Conservation (phyloP, 208 protist species). For the Acanthamoeba triangularis region DNA sequence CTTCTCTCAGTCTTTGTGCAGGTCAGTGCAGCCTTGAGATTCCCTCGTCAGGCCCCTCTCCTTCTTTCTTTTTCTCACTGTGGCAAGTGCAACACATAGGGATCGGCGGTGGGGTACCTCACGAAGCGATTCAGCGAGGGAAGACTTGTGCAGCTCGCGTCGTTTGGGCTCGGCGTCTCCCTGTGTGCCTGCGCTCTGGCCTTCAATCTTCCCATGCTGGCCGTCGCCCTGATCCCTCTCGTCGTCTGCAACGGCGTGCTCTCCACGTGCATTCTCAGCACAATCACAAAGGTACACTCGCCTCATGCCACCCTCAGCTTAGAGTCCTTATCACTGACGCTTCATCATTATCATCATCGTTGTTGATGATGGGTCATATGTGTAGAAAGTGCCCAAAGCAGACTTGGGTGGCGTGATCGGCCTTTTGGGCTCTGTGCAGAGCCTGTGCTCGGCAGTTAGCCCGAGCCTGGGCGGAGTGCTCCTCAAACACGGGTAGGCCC, state of each 20-base stretch:
- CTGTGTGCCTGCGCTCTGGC: slow-evolving; percentile 7
- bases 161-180: background rate
- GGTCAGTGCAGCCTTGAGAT: background rate
- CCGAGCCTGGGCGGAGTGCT: slow-evolving; percentile 27
- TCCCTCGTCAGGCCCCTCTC: background rate
- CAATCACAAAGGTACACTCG: slow-evolving; percentile 33
- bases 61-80: background rate
- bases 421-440: slow-evolving; percentile 2
- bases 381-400: slow-evolving; percentile 6
- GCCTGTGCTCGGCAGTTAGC: background rate
- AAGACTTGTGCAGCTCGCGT: background rate
- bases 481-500: background rate
- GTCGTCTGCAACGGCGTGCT: slow-evolving; percentile 30
- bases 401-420: slow-evolving; percentile 29
- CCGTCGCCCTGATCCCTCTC: background rate
- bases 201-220: background rate
- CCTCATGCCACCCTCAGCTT: background rate
- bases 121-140: slow-evolving; percentile 9
- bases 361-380: background rate
- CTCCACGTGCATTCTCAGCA: slow-evolving; percentile 34
- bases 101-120: background rate
- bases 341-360: background rate
- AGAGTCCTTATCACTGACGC: too few relatives aligned
- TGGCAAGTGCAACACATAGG: background rate
- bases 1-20: slow-evolving; percentile 24